Conservation (phyloP, 768 basidiomycete genomes). For the Saitozyma sp. region DNA sequence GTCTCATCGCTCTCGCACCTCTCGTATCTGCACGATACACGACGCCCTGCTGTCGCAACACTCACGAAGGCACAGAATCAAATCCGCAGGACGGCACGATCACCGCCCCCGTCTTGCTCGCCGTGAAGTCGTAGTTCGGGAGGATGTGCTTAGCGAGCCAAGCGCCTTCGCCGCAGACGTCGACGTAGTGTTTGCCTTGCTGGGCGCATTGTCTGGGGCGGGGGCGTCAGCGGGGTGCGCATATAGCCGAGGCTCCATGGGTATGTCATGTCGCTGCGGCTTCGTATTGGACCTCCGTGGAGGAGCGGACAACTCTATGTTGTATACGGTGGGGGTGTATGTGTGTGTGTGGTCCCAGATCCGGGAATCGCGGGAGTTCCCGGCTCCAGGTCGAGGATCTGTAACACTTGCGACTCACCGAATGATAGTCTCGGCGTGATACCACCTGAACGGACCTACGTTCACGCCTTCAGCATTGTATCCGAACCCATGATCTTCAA, state of each 20-base stretch:
- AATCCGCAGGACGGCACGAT: constrained; percentile 78
- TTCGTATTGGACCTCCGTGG: no score
- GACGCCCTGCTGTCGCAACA: background rate
- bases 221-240: no score
- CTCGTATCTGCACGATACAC: no score
- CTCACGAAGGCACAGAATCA: constrained; percentile 50
- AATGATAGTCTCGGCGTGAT: constrained; percentile 47
- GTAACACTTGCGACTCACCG: constrained; percentile 17
- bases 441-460: constrained; percentile 43
- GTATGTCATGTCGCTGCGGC: no score
- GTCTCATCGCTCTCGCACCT: no score
- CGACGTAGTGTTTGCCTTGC: constrained; percentile 78
- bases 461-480: no score
- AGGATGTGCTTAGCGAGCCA: constrained; percentile 34
- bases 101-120: constrained; percentile 68
- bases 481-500: no score
- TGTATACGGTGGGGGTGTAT: background rate
- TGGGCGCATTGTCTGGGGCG: constrained; percentile 60
- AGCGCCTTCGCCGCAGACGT: constrained; percentile 59
- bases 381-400: no score
- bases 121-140: constrained; percentile 68
- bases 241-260: no score
- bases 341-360: no score
- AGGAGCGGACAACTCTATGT: constrained; percentile 52
- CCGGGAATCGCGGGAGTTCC: no score